A percentile compares a stretch with the other conserved stretches of the same genome.
Evolutionary conservation across 306 rosid genomes (phyloP).

Genomic region (Citrullus mucosospermus): DNA sequence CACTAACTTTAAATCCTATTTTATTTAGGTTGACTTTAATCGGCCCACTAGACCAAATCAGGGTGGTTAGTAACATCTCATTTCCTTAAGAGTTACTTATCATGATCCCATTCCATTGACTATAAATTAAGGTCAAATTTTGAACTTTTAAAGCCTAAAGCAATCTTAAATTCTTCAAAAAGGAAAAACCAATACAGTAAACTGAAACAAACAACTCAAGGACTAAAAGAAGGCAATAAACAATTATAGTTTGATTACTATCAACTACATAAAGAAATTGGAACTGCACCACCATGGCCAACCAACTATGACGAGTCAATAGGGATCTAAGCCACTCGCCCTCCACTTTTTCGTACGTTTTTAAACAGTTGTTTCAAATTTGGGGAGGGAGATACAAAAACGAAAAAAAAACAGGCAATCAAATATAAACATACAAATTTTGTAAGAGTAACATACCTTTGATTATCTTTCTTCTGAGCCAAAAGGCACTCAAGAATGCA

Average conservation of each 20-base stretch:
- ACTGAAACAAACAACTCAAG: background rate
- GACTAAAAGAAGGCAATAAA: background rate
- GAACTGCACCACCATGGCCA: background rate
- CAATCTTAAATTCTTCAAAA: background rate
- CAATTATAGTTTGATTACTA: background rate
- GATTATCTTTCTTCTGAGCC: slow-evolving; percentile 89
- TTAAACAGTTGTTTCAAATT: background rate
- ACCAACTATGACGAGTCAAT: background rate
- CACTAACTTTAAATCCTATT: background rate
- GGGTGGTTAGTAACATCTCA: background rate
- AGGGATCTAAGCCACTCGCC: background rate
- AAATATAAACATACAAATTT: background rate
- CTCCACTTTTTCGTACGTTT: background rate
- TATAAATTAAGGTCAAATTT: background rate
- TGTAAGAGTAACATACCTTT: slow-evolving; percentile 30
- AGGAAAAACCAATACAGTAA: background rate
- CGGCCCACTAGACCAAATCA: background rate
- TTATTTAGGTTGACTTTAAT: background rate
- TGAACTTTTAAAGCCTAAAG: background rate
- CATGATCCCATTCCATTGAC: background rate
- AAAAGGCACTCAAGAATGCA: slow-evolving; percentile 82
- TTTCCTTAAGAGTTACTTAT: background rate
- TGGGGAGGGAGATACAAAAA: background rate
- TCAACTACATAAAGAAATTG: background rate
- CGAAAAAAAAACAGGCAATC: background rate